phyloP scores from a whole-genome alignment of 441 rosid genomes.

The Populus trichocarpa region DNA sequence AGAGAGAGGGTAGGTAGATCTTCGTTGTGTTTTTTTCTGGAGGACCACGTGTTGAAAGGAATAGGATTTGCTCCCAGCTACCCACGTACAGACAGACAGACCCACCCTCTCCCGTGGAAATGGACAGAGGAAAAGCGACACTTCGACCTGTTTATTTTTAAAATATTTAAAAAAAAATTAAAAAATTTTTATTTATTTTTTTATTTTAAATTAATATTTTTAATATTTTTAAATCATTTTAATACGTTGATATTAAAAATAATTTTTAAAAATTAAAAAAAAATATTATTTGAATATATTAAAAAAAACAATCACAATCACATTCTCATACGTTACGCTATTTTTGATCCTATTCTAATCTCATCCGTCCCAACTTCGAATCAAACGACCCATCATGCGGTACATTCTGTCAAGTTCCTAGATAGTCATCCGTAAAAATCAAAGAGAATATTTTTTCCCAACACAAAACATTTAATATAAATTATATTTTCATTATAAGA shows the following conservation, averaged over 20 bases:
- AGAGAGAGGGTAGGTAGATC: neutral
- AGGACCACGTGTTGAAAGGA: neutral
- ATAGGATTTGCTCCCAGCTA: neutral
- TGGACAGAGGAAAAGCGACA: neutral
- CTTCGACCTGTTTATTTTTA: too few species aligned
- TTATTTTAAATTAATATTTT: too few species aligned
- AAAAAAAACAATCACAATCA: too few species aligned
- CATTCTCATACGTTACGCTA: too few species aligned
- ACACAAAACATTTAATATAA: neutral
- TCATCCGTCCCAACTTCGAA: slow-evolving; percentile 3
- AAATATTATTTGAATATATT: too few species aligned
- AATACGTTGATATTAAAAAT: too few species aligned
- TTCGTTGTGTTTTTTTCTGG: neutral
- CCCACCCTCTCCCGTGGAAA: neutral
- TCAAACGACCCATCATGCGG: neutral
- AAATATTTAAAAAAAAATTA: too few species aligned
- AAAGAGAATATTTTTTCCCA: neutral
- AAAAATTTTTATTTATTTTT: too few species aligned
- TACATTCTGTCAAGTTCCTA: neutral
- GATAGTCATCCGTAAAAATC: neutral
- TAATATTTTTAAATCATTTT: too few species aligned
- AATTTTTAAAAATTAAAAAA: too few species aligned
- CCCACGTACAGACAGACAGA: neutral
- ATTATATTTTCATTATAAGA: neutral
- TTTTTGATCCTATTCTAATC: neutral